Evolutionary conservation across 2,329 filamentous ascomycete genomes (phyloP).

Genomic region (Fusarium humuli): DNA sequence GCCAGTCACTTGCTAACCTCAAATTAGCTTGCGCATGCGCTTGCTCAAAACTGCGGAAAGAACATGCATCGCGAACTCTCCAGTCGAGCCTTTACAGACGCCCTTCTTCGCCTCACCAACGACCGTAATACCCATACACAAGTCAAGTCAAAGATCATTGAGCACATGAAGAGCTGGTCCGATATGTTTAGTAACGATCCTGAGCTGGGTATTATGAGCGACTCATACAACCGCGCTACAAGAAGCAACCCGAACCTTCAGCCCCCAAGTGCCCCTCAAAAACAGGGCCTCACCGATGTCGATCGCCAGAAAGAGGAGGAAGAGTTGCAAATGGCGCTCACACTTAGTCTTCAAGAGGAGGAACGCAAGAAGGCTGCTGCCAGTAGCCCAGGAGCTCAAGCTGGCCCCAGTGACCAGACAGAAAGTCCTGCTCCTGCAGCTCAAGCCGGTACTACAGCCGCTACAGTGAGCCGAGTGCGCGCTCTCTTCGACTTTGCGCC

Average conservation of each 20-base stretch:
- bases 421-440: constrained; percentile 64
- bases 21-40: constrained; percentile 81
- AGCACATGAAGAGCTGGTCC: constrained; percentile 96
- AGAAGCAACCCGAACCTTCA: constrained; percentile 87
- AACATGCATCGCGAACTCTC: constrained; percentile 90
- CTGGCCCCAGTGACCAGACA: constrained; percentile 55
- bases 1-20: constrained; percentile 13
- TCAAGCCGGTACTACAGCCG: constrained; percentile 88
- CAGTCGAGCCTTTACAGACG: constrained; percentile 93
- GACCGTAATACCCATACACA: constrained; percentile 96
- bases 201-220: constrained; percentile 96
- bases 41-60: constrained; percentile 91
- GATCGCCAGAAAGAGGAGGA: constrained; percentile 97
- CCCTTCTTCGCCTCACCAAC: constrained; percentile 87
- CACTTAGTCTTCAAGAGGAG: constrained; percentile 92
- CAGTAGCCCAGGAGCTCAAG: constrained; percentile 48
- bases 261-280: constrained; percentile 90
- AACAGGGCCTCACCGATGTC: constrained; percentile 87
- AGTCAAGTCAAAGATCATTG: constrained; percentile 96
- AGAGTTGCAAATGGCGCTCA: constrained; percentile 95
- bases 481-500: constrained; percentile 95
- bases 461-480: constrained; percentile 93
- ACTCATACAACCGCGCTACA: constrained; percentile 91
- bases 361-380: constrained; percentile 66
- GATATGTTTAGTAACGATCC: constrained; percentile 92